phyloP scores from a whole-genome alignment of 1,284 basidiomycete species.

The Ceratobasidium sp. region DNA sequence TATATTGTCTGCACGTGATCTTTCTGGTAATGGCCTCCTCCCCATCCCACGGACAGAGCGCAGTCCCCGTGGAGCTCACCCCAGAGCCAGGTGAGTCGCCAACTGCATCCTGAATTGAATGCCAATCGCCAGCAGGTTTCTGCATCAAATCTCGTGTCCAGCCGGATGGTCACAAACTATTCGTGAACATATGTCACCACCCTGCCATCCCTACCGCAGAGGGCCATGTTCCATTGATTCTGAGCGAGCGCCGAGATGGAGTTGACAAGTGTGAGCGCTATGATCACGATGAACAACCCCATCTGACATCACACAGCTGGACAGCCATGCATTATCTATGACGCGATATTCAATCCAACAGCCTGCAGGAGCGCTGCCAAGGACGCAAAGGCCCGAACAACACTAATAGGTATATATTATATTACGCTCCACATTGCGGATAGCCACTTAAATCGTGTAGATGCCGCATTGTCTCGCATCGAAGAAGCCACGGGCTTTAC shows the following conservation, averaged over 20 bases:
- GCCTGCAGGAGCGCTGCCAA: slow-evolving; percentile 63
- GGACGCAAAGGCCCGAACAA: slow-evolving; percentile 68
- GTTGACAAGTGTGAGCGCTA: slow-evolving; percentile 68
- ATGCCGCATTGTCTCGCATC: slow-evolving; percentile 39
- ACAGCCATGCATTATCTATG: slow-evolving; percentile 69
- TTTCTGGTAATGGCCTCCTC: slow-evolving; percentile 37
- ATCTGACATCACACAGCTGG: slow-evolving; percentile 58
- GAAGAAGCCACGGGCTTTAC: slow-evolving; percentile 41
- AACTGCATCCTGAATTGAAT: slow-evolving; percentile 13
- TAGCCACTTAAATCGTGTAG: slow-evolving; percentile 18
- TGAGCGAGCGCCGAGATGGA: slow-evolving; percentile 67
- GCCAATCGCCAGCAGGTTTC: slow-evolving; percentile 39
- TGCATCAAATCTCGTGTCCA: slow-evolving; percentile 47
- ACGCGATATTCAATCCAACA: slow-evolving; percentile 66
- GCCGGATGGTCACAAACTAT: slow-evolving; percentile 63
- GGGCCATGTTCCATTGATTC: slow-evolving; percentile 64
- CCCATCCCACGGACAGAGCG: slow-evolving; percentile 38
- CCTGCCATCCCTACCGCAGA: slow-evolving; percentile 64
- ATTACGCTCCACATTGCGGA: background rate
- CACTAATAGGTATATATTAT: slow-evolving; percentile 63
- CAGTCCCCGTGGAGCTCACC: slow-evolving; percentile 42
- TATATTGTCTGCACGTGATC: slow-evolving; percentile 28
- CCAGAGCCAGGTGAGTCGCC: slow-evolving; percentile 31
- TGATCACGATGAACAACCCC: slow-evolving; percentile 1
- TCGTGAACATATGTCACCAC: slow-evolving; percentile 75